Evolutionary conservation across 1,139 yeast species (phyloP).

Genomic region (Hanseniaspora uvarum): DNA sequence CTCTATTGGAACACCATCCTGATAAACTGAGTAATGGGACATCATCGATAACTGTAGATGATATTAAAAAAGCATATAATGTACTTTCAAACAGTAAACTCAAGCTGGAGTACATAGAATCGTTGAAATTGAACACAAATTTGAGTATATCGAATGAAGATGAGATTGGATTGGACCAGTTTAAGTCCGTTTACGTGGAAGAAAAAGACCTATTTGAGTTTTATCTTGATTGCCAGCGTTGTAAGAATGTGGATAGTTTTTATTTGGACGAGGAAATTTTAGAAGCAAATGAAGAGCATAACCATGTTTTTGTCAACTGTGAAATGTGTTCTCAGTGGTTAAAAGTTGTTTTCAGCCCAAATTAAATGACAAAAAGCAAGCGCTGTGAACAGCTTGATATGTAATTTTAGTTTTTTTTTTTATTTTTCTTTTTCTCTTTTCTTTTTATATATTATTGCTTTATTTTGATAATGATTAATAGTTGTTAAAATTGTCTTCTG

Average conservation of each 20-base stretch:
- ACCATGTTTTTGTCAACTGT: conserved; percentile 68
- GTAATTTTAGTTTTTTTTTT: neutral
- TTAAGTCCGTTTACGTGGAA: conserved; percentile 31
- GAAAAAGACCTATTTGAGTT: conserved; percentile 26
- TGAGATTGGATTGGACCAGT: conserved; percentile 52
- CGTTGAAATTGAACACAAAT: conserved; percentile 38
- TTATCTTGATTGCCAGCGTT: conserved; percentile 60
- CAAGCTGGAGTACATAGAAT: conserved; percentile 42
- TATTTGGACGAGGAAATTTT: conserved; percentile 51
- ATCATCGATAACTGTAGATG: conserved; percentile 30
- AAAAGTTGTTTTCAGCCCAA: conserved; percentile 41
- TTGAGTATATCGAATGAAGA: conserved; percentile 50
- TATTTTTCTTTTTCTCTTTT: too few relatives aligned
- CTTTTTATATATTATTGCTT: neutral
- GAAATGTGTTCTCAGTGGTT: conserved; percentile 76
- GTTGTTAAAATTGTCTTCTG: too few relatives aligned
- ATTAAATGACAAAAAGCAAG: neutral
- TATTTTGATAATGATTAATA: too few relatives aligned
- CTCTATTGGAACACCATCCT: conserved; percentile 60
- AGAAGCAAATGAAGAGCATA: conserved; percentile 37
- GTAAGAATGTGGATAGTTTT: conserved; percentile 49
- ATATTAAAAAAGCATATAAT: conserved; percentile 52
- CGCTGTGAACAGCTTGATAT: too few relatives aligned
- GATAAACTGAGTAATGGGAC: conserved; percentile 40
- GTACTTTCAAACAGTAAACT: conserved; percentile 37